These are phyloP conservation scores for Brassica hybrid DNA, from an alignment of 441 rosid genomes.

Conservation along the genomic window DNA sequence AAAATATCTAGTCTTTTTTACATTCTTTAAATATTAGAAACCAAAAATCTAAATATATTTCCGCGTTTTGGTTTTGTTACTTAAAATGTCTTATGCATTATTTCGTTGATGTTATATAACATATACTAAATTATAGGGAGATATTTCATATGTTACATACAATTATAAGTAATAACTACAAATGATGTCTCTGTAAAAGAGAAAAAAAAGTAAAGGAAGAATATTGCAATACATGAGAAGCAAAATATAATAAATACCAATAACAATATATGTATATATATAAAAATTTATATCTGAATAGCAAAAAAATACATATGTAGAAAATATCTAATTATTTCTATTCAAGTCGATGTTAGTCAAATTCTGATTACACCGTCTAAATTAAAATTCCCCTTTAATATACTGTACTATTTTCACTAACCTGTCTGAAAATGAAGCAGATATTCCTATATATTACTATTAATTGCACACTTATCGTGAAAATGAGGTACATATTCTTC, in stretches of 20 bases:
- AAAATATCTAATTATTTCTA: neutral
- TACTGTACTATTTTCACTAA: neutral
- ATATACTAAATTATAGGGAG: neutral
- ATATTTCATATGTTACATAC: neutral
- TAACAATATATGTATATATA: no score
- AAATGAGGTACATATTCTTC: slow-evolving; percentile 29
- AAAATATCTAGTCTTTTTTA: neutral
- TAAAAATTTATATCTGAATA: neutral
- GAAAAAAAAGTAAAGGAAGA: neutral
- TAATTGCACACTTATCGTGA: slow-evolving; percentile 28
- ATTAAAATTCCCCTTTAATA: neutral
- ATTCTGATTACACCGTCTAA: neutral
- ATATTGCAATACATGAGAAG: neutral
- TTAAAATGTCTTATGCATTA: neutral
- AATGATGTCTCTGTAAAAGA: neutral
- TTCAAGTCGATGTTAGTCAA: neutral
- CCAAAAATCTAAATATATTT: neutral
- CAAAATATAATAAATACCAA: neutral
- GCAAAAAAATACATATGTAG: neutral
- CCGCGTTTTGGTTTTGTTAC: neutral
- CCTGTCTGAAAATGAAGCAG: no score
- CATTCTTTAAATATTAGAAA: neutral
- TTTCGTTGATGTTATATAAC: neutral
- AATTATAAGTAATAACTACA: neutral
- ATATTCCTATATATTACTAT: slow-evolving; percentile 10